phyloP scores from a whole-genome alignment of 352 stramenopile genomes.

The Peronospora farinosa region DNA sequence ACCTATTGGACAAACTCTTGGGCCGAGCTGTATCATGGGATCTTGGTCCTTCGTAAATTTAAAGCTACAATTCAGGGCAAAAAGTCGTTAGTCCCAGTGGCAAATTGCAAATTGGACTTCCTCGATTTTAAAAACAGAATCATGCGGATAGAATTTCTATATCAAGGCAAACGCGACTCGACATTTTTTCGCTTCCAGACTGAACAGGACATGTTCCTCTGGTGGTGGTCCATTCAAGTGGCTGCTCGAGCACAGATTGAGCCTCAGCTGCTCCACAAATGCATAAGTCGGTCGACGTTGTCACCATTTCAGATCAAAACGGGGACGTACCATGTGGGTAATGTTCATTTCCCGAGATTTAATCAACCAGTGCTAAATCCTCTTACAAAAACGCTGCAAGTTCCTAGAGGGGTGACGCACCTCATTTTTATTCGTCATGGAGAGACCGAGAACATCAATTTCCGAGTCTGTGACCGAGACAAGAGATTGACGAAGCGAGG shows the following conservation, averaged over 20 bases:
- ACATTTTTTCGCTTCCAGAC: constrained; percentile 42
- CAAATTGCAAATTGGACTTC: constrained; percentile 38
- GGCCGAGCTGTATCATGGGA: constrained; percentile 63
- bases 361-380: constrained; percentile 19
- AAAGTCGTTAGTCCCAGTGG: constrained; percentile 47
- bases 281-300: constrained; percentile 37
- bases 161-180: constrained; percentile 41
- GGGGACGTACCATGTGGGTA: constrained; percentile 43
- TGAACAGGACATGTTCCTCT: constrained; percentile 61
- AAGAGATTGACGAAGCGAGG: constrained; percentile 63
- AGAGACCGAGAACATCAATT: constrained; percentile 83
- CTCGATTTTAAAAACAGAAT: constrained; percentile 45
- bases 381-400: constrained; percentile 13
- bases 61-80: constrained; percentile 57
- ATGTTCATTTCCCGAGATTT: constrained; percentile 52
- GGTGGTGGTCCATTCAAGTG: constrained; percentile 74
- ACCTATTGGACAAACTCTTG: constrained; percentile 47
- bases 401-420: constrained; percentile 39
- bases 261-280: constrained; percentile 40
- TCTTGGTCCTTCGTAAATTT: constrained; percentile 53
- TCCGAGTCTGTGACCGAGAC: constrained; percentile 61
- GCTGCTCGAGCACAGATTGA: constrained; percentile 41
- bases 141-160: constrained; percentile 55
- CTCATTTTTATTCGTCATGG: constrained; percentile 70
- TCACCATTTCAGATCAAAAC: constrained; percentile 51